A percentile compares a stretch with the other conserved stretches of the same genome.
phyloP scores from a whole-genome alignment of 495 filamentous ascomycete genomes.

The Terfezia claveryi region DNA sequence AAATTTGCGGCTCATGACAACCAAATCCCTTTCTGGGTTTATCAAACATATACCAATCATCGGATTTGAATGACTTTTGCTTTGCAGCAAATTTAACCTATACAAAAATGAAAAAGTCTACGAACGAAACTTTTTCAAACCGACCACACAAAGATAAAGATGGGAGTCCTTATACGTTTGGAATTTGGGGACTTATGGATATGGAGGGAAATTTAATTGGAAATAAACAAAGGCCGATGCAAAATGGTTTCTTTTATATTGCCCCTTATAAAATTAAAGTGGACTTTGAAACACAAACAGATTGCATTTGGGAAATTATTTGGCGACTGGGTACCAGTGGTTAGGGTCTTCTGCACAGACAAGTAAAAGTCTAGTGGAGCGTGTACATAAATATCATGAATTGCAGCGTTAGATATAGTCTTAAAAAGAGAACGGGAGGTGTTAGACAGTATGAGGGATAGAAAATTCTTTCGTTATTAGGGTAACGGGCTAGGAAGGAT shows the following conservation, averaged over 20 bases:
- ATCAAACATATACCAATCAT: background rate
- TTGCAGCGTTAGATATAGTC: too few relatives aligned
- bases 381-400: too few relatives aligned
- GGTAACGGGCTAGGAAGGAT: too few relatives aligned
- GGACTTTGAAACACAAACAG: background rate
- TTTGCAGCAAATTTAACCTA: background rate
- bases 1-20: background rate
- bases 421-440: too few relatives aligned
- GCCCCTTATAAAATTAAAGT: slow-evolving; percentile 1
- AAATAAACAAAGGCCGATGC: background rate
- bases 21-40: background rate
- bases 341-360: background rate
- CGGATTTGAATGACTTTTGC: background rate
- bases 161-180: background rate
- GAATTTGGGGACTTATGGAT: background rate
- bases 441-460: too few relatives aligned
- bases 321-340: background rate
- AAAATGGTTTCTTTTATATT: slow-evolving; percentile 2
- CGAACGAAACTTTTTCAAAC: background rate
- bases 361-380: background rate
- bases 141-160: background rate
- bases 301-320: slow-evolving; percentile 1
- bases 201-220: background rate
- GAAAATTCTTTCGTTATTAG: too few relatives aligned
- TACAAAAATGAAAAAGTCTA: background rate